phyloP scores from a whole-genome alignment of 2,329 filamentous ascomycete species.

The Alternaria alternata region DNA sequence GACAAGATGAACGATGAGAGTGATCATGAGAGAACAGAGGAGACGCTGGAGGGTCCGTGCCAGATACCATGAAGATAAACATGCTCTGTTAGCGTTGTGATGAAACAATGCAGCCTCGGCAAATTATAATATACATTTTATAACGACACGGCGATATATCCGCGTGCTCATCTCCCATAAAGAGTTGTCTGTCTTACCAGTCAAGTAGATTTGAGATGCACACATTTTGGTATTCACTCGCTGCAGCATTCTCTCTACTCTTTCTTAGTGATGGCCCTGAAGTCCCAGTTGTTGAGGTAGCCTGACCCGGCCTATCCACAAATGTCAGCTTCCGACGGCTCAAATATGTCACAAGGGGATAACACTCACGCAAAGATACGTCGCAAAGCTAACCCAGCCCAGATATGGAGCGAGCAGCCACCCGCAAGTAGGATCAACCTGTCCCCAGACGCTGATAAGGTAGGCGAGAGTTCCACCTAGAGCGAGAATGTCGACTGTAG shows the following conservation, averaged over 20 bases:
- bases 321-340: conserved; percentile 17
- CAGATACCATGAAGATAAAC: neutral
- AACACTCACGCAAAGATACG: conserved; percentile 73
- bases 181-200: neutral
- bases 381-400: conserved; percentile 86
- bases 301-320: conserved; percentile 44
- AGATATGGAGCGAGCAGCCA: conserved; percentile 83
- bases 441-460: conserved; percentile 77
- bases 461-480: conserved; percentile 75
- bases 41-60: neutral
- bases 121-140: neutral
- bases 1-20: neutral
- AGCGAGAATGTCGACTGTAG: conserved; percentile 76
- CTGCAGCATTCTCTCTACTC: conserved; percentile 19
- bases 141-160: neutral
- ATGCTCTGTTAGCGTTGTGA: neutral
- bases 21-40: neutral
- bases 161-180: neutral
- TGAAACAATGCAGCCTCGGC: neutral
- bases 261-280: conserved; percentile 38
- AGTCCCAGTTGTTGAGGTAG: conserved; percentile 53
- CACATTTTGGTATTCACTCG: neutral
- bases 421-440: conserved; percentile 75
- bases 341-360: neutral
- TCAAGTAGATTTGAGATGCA: neutral